Conservation (phyloP, 2,329 filamentous ascomycete species). For the Aaosphaeria arxii region DNA sequence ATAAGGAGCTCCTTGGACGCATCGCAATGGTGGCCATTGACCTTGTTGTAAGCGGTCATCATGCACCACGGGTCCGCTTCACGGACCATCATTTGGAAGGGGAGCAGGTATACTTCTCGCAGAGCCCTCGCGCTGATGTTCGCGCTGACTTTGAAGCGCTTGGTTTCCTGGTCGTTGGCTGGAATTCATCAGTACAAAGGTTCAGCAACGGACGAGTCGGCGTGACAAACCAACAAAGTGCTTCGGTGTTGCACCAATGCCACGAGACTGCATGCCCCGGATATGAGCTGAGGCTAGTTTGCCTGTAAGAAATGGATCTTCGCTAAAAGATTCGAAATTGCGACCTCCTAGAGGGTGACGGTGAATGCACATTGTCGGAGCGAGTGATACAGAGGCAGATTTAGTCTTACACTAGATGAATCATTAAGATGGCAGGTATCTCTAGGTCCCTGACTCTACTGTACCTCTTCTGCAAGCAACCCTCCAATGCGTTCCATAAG, state of each 20-base stretch:
- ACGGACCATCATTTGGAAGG: constrained; percentile 67
- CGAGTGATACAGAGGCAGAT: constrained; percentile 44
- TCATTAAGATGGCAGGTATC: too few relatives aligned
- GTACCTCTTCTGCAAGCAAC: not conserved
- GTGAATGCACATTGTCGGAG: constrained; percentile 77
- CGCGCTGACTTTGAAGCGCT: constrained; percentile 57
- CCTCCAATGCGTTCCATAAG: not conserved
- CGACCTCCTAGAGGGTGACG: constrained; percentile 65
- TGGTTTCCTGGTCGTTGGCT: constrained; percentile 52
- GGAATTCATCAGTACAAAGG: not conserved
- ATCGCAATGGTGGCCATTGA: constrained; percentile 68
- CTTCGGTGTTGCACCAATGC: not conserved
- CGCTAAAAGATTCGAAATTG: not conserved
- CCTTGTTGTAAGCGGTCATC: constrained; percentile 73
- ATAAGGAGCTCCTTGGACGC: constrained; percentile 65
- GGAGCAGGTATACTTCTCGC: constrained; percentile 53
- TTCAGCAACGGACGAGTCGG: not conserved
- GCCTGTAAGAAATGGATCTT: not conserved
- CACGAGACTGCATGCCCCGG: constrained; percentile 9
- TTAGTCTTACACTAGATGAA: not conserved
- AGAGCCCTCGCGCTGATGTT: constrained; percentile 51
- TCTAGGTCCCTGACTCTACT: too few relatives aligned
- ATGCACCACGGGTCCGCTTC: constrained; percentile 65
- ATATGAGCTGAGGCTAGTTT: constrained; percentile 62
- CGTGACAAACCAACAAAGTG: not conserved